Percentiles rank a stretch among this genome's conserved stretches.
phyloP scores from a whole-genome alignment of 495 filamentous ascomycete genomes.

The Hypomontagnella monticulosa region DNA sequence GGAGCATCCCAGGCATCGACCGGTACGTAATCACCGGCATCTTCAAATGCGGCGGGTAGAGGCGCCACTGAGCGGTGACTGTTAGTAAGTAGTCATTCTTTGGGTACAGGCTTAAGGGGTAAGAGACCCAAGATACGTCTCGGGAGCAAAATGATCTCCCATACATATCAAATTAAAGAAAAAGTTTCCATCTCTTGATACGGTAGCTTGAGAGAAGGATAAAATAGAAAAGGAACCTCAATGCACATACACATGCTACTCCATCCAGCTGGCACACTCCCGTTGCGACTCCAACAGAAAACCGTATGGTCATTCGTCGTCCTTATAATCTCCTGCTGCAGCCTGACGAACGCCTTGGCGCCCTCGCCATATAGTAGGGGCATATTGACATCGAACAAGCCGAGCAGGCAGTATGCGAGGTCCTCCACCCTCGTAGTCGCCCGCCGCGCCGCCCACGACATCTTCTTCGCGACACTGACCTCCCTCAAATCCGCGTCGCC shows the following conservation, averaged over 20 bases:
- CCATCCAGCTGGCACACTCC: slow-evolving; percentile 7
- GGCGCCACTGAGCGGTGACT: slow-evolving; percentile 3
- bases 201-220: too few relatives aligned
- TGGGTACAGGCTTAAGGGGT: too few relatives aligned
- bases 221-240: too few relatives aligned
- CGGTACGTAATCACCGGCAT: slow-evolving; percentile 9
- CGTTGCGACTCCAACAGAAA: slow-evolving; percentile 33
- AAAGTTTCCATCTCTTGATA: too few relatives aligned
- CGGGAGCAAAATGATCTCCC: too few relatives aligned
- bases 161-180: too few relatives aligned
- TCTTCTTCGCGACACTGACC: slow-evolving; percentile 39
- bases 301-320: slow-evolving; percentile 38
- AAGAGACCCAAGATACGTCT: too few relatives aligned
- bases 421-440: slow-evolving; percentile 41
- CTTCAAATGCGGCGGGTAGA: slow-evolving; percentile 12
- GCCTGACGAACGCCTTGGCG: slow-evolving; percentile 39
- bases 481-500: slow-evolving; percentile 15
- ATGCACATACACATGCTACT: slow-evolving; percentile 10
- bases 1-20: slow-evolving; percentile 12
- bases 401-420: slow-evolving; percentile 45
- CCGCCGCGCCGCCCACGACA: slow-evolving; percentile 42
- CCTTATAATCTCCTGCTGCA: slow-evolving; percentile 46
- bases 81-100: too few relatives aligned
- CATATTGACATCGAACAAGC: slow-evolving; percentile 47
- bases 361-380: slow-evolving; percentile 48